These are phyloP conservation scores for Chrysoporthe austroafricana DNA, from an alignment of 2,329 filamentous ascomycete genomes.

Conservation along the genomic window DNA sequence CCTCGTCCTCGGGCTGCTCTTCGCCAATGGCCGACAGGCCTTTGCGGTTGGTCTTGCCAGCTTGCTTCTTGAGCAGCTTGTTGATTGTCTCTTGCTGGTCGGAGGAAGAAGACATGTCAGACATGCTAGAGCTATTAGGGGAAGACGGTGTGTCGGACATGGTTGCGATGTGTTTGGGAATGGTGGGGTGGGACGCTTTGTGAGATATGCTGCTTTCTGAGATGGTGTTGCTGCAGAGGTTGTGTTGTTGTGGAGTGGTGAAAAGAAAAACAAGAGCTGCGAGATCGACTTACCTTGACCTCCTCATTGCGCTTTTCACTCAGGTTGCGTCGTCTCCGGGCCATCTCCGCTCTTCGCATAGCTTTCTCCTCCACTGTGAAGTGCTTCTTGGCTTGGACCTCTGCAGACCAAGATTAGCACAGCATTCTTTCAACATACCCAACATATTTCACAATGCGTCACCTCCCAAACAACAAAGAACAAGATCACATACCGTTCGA, in stretches of 20 bases:
- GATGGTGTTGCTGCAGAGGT: background rate
- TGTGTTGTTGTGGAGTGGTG: background rate
- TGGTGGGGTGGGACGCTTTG: background rate
- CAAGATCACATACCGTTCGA: slow-evolving; percentile 56
- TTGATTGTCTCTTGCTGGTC: slow-evolving; percentile 73
- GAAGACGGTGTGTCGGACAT: background rate
- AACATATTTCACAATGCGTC: background rate
- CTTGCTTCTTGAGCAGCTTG: slow-evolving; percentile 84
- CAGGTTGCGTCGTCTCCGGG: slow-evolving; percentile 62
- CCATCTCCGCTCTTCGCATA: slow-evolving; percentile 66
- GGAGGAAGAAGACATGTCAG: background rate
- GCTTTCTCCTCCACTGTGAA: slow-evolving; percentile 66
- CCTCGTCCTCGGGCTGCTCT: slow-evolving; percentile 40
- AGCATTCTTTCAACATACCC: background rate
- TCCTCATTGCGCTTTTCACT: slow-evolving; percentile 68
- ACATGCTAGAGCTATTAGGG: slow-evolving; percentile 8
- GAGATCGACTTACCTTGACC: slow-evolving; percentile 55
- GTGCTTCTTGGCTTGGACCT: slow-evolving; percentile 66
- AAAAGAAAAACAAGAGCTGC: background rate
- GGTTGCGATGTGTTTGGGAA: background rate
- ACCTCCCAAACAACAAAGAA: background rate
- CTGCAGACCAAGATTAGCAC: slow-evolving; percentile 32
- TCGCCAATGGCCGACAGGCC: slow-evolving; percentile 51
- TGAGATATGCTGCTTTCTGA: background rate
- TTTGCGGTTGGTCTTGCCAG: slow-evolving; percentile 70